These are phyloP conservation scores for Abelmoschus esculentus DNA, from an alignment of 345 rosid genomes.

Conservation along the genomic window DNA sequence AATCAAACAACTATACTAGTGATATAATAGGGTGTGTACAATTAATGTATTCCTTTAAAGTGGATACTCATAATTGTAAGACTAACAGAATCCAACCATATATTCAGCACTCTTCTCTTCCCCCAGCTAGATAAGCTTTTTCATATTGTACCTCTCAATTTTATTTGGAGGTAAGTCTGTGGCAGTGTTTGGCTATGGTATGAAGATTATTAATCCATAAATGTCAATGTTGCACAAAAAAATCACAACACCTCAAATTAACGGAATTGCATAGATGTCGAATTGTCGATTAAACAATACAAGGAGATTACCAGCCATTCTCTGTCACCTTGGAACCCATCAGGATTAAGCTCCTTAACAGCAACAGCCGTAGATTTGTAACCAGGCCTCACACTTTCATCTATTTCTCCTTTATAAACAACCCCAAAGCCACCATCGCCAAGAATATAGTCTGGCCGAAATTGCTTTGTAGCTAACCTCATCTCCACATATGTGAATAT, in stretches of 20 bases:
- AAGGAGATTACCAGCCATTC: constrained; percentile 85
- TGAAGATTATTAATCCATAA: background rate
- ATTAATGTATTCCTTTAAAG: background rate
- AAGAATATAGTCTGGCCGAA: constrained; percentile 78
- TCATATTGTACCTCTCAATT: background rate
- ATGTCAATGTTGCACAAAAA: background rate
- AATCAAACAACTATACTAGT: background rate
- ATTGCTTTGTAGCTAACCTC: constrained; percentile 78
- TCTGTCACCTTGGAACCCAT: constrained; percentile 67
- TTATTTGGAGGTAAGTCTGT: background rate
- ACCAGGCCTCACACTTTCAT: constrained; percentile 55
- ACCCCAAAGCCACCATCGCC: constrained; percentile 98
- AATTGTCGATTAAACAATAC: background rate
- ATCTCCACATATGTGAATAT: constrained; percentile 77
- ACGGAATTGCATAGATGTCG: background rate
- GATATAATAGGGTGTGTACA: background rate
- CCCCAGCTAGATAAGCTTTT: background rate
- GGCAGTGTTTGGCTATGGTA: background rate
- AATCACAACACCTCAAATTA: background rate
- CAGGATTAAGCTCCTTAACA: constrained; percentile 58
- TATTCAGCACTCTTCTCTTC: background rate
- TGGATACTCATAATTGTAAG: background rate
- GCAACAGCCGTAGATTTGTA: constrained; percentile 62
- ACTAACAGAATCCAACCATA: background rate
- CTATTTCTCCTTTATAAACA: constrained; percentile 82